Evolutionary conservation across 176 grass and related monocot species (phyloP).

Genomic region (Neostapfia colusana): DNA sequence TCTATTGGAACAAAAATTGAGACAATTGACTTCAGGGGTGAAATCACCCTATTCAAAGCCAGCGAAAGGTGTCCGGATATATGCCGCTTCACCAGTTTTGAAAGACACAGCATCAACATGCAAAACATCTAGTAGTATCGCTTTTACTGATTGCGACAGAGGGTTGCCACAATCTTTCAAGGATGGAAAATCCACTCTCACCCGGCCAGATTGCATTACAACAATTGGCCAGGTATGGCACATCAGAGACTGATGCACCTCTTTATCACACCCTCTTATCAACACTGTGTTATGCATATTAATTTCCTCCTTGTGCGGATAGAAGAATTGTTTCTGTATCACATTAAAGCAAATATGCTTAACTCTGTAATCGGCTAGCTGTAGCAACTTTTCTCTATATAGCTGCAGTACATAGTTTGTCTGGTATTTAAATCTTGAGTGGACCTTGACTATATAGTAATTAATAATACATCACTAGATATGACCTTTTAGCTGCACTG

Average conservation of each 20-base stretch:
- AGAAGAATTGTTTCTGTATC: background rate
- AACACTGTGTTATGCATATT: constrained; percentile 28
- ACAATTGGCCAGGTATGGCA: constrained; percentile 51
- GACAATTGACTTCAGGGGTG: constrained; percentile 59
- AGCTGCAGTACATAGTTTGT: too few species aligned
- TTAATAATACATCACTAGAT: too few species aligned
- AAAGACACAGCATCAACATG: constrained; percentile 41
- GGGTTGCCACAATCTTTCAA: constrained; percentile 46
- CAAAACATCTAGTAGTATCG: constrained; percentile 52
- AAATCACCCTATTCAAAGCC: constrained; percentile 61
- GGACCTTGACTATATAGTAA: too few species aligned
- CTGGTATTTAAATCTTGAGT: too few species aligned
- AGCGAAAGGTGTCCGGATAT: constrained; percentile 37
- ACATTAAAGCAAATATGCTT: background rate
- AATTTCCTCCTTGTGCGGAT: constrained; percentile 27
- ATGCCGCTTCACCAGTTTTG: constrained; percentile 29
- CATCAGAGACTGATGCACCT: constrained; percentile 10
- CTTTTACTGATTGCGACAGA: constrained; percentile 54
- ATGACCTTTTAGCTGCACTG: background rate
- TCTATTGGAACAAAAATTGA: constrained; percentile 86
- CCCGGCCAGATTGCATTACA: constrained; percentile 19
- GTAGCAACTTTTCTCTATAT: background rate
- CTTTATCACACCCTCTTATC: constrained; percentile 29
- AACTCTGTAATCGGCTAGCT: background rate
- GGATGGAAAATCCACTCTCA: constrained; percentile 41